Percentiles rank a stretch among this genome's conserved stretches.
These are phyloP conservation scores for Penicillium sp. DNA, from an alignment of 2,329 filamentous ascomycete genomes.

Conservation along the genomic window DNA sequence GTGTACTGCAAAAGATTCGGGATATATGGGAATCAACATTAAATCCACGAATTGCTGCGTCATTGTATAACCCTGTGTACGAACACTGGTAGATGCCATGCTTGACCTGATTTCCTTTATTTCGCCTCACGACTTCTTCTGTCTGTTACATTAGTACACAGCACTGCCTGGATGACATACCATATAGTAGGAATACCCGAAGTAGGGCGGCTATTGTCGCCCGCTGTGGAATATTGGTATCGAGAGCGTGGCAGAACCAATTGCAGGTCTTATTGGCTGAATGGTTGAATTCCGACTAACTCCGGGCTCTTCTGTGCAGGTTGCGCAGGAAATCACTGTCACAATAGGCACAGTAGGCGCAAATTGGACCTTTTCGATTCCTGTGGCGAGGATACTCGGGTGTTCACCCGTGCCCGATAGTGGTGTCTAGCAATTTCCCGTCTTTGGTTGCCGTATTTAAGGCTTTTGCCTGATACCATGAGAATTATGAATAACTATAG, in stretches of 20 bases:
- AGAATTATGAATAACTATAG: slow-evolving; percentile 2
- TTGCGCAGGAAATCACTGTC: not conserved
- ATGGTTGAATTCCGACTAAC: not conserved
- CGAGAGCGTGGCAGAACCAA: not conserved
- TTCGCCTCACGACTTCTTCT: not conserved
- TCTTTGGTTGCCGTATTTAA: slow-evolving; percentile 61
- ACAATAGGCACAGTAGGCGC: not conserved
- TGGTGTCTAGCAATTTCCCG: slow-evolving; percentile 81
- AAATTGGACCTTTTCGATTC: not conserved
- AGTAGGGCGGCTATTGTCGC: not conserved
- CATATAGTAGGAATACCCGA: too few species aligned
- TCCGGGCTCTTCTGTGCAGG: not conserved
- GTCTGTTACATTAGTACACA: not conserved
- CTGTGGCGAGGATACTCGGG: slow-evolving; percentile 60
- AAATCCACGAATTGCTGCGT: not conserved
- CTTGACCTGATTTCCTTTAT: not conserved
- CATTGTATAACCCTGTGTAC: slow-evolving; percentile 11
- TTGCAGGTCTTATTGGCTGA: not conserved
- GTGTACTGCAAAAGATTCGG: not conserved
- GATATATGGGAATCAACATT: not conserved
- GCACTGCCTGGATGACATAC: too few species aligned
- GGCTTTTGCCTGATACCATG: not conserved
- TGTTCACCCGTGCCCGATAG: slow-evolving; percentile 86
- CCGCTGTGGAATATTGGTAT: not conserved
- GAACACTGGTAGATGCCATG: not conserved